Conservation (phyloP, 805 yeast genomes). For the Metschnikowia matae region DNA sequence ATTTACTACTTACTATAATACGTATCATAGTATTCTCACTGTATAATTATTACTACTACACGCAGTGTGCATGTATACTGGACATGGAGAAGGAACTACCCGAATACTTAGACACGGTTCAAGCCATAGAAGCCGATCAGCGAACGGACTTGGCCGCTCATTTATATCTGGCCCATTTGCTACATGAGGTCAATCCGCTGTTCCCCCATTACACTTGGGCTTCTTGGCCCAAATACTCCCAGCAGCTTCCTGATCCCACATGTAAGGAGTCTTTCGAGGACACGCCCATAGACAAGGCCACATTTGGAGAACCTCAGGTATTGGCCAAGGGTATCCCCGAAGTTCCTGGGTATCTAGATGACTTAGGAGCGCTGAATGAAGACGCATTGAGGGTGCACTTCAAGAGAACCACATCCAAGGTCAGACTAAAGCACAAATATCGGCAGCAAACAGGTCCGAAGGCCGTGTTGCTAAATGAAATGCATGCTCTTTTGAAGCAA, state of each 20-base stretch:
- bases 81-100: not conserved
- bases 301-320: not conserved
- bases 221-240: conserved; percentile 51
- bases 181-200: conserved; percentile 32
- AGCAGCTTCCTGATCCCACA: conserved; percentile 10
- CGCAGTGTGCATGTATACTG: not conserved
- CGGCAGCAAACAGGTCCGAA: conserved; percentile 6
- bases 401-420: not conserved
- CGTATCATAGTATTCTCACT: too few species aligned
- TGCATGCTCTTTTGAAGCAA: conserved; percentile 12
- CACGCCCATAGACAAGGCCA: not conserved
- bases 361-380: not conserved
- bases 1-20: not conserved
- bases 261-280: conserved; percentile 10
- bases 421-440: conserved; percentile 3
- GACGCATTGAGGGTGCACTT: not conserved
- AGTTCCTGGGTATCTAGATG: not conserved
- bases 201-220: conserved; percentile 45
- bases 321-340: not conserved
- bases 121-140: conserved; percentile 44
- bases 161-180: conserved; percentile 53
- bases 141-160: conserved; percentile 60
- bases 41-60: too few species aligned
- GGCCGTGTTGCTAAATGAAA: conserved; percentile 15
- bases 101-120: conserved; percentile 10